These are phyloP conservation scores for Tarenaya hassleriana DNA, from an alignment of 345 rosid species.

Conservation along the genomic window DNA sequence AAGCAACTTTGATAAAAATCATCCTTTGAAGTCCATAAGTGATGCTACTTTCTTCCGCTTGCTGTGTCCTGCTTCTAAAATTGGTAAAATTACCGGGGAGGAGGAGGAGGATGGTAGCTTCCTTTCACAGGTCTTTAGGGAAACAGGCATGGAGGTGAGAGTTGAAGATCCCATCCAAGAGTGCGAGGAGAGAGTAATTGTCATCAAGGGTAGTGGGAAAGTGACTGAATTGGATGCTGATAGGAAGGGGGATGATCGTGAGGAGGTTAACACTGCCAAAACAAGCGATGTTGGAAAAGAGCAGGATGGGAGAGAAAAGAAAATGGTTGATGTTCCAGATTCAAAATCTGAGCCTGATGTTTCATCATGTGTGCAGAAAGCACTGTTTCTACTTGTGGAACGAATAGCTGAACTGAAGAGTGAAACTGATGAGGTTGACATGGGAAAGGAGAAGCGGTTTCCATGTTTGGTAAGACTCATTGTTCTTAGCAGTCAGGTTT, in stretches of 20 bases:
- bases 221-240: conserved; percentile 24
- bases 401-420: conserved; percentile 42
- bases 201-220: conserved; percentile 30
- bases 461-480: conserved; percentile 43
- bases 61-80: conserved; percentile 41
- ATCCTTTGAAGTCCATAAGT: conserved; percentile 20
- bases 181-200: conserved; percentile 55
- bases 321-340: conserved; percentile 9
- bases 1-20: conserved; percentile 21
- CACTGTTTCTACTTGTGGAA: conserved; percentile 50
- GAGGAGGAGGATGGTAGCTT: conserved; percentile 35
- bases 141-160: conserved; percentile 42
- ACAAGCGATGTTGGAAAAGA: conserved; percentile 18
- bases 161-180: conserved; percentile 49
- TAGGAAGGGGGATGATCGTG: conserved; percentile 17
- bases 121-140: conserved; percentile 41
- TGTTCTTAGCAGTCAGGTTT: conserved; percentile 53
- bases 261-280: conserved; percentile 16
- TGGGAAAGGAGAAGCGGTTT: conserved; percentile 32
- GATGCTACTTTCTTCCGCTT: conserved; percentile 33
- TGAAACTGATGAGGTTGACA: conserved; percentile 29
- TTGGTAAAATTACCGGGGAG: conserved; percentile 34
- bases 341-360: conserved; percentile 29
- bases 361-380: conserved; percentile 46
- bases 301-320: conserved; percentile 29